These are phyloP conservation scores for Mikania micrantha DNA, from an alignment of 129 eudicot genomes.

Conservation along the genomic window DNA sequence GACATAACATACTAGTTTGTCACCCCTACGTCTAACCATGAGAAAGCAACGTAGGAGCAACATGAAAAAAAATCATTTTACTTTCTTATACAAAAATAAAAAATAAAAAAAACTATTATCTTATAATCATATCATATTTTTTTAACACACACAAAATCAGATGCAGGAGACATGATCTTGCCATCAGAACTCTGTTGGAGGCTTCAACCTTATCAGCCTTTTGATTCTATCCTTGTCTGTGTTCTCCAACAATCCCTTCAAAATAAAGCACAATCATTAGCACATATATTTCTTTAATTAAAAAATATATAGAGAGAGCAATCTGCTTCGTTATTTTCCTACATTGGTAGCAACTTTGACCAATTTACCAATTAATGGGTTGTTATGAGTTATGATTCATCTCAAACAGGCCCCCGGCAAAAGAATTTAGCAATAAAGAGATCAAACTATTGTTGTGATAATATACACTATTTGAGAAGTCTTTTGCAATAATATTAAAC, in stretches of 20 bases:
- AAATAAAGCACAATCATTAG: background rate
- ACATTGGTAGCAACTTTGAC: background rate
- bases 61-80: no score
- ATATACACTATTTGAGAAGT: background rate
- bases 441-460: background rate
- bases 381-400: background rate
- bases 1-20: no score
- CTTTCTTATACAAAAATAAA: background rate
- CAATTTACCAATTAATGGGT: background rate
- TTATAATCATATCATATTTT: no score
- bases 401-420: background rate
- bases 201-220: constrained; percentile 82
- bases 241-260: constrained; percentile 87
- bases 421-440: background rate
- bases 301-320: no score
- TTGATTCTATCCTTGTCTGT: constrained; percentile 89
- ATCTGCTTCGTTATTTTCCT: background rate
- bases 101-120: background rate
- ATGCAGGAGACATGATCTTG: background rate
- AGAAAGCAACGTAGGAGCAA: background rate
- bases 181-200: constrained; percentile 76
- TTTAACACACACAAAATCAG: background rate
- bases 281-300: background rate
- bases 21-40: background rate
- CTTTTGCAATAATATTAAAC: background rate